Base-by-base conservation (phyloP, 768 basidiomycete species). In the Lentinula edodes region DNA sequence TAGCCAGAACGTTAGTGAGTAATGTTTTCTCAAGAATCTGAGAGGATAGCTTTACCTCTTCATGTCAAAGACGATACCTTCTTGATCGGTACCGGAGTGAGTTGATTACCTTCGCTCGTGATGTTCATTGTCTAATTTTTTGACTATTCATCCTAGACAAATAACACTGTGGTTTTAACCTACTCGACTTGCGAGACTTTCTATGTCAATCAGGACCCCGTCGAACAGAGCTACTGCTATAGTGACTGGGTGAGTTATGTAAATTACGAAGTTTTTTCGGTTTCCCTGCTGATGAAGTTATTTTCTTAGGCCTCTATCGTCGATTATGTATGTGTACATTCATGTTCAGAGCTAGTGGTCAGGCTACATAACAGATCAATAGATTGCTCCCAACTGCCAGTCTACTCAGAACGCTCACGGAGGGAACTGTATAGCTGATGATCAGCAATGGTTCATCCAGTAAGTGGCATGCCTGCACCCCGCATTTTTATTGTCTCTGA, bases 371-470 rank as follows among this genome's bases (percentile, higher is more conserved):
- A 15, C 5, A 41, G 2, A 38, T 38, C 15, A 23, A 1, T 13
- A 56, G 55, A 56, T 59, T 34, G 78, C 81, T 0, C 73, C 70
- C 18, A 80, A 79, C 66, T 83, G 81, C 66, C 77, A 80, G 66
- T 69, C 80, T 0, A 71, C 74, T 4, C 76, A 81, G 72, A 81
- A 81, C 59, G 80, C 81, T 3, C 78, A 81, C 60, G 82, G 80
- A 6, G 81, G 80, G 0, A 70, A 77, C 52, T 82, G 80, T 64
- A 75, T 81, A 23, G 78, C 80, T 16, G 71, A 65, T 55, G 75
- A 82, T 65, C 75, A 80, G 64, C 65, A 69, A 34, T 83, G 79
- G 77, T 83, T 80, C 68, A 75, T 80, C 60, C 78, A 83, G 80
- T 80, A 62, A 34, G 51, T 52, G 16, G 3, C 18, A 23, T 20